Conservation (phyloP, 225 moss, liverwort and hornwort genomes). For the Thuidium tamariscinum region DNA sequence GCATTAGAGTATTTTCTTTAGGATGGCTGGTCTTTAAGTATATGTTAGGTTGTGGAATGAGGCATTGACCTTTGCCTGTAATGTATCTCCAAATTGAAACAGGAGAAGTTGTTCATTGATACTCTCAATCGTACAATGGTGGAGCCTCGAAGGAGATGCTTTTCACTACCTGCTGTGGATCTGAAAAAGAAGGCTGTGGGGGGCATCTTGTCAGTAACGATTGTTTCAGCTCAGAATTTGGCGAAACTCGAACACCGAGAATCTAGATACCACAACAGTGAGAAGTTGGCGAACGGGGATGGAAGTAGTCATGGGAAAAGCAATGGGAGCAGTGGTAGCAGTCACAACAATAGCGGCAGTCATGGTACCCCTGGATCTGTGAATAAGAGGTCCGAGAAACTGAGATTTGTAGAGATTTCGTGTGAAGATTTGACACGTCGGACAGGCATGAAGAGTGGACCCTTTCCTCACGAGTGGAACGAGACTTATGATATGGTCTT, state of each 20-base stretch:
- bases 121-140: constrained; percentile 54
- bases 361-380: constrained; percentile 3
- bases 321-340: constrained; percentile 13
- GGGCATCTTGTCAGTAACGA: constrained; percentile 36
- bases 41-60: background rate
- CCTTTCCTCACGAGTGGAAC: constrained; percentile 51
- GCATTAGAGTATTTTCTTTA: background rate
- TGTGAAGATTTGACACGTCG: constrained; percentile 81
- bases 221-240: constrained; percentile 60
- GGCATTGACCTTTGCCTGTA: background rate
- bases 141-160: constrained; percentile 55
- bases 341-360: background rate
- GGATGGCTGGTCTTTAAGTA: background rate
- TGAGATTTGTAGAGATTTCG: constrained; percentile 71
- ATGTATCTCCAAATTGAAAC: background rate
- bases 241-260: constrained; percentile 18
- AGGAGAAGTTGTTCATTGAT: constrained; percentile 49
- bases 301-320: constrained; percentile 8
- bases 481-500: constrained; percentile 82
- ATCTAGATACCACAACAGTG: constrained; percentile 9
- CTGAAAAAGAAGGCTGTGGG: constrained; percentile 58
- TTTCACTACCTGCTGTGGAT: constrained; percentile 41
- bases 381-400: constrained; percentile 29
- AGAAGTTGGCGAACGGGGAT: constrained; percentile 22
- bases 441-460: constrained; percentile 48